phyloP scores from a whole-genome alignment of 2,329 filamentous ascomycete genomes.

The Gyromitra esculenta region DNA sequence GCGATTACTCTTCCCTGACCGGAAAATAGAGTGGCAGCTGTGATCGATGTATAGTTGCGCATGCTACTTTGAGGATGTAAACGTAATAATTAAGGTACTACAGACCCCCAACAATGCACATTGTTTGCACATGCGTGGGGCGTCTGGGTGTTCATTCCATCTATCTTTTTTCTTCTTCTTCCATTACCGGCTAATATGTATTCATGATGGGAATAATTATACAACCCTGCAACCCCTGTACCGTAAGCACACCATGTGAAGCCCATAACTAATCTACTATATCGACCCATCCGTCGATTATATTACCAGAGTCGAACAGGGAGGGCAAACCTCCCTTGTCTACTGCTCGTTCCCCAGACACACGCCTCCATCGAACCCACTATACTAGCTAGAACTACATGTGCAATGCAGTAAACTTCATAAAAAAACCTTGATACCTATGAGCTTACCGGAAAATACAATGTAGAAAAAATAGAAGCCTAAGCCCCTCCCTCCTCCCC shows the following conservation, averaged over 20 bases:
- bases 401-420: background rate
- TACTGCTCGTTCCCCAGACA: background rate
- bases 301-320: background rate
- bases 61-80: background rate
- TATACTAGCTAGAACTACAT: background rate
- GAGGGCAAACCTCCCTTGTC: background rate
- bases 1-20: background rate
- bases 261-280: slow-evolving; percentile 5
- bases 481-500: background rate
- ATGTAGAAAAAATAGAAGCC: background rate
- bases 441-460: background rate
- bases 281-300: background rate
- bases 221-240: background rate
- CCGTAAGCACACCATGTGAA: slow-evolving; percentile 1
- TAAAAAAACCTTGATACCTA: background rate
- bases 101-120: slow-evolving; percentile 13
- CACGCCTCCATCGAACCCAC: background rate
- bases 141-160: background rate
- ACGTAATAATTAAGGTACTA: slow-evolving; percentile 5
- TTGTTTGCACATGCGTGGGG: background rate
- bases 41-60: background rate
- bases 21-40: background rate
- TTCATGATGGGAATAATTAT: background rate
- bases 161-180: background rate
- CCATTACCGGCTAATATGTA: background rate